Evolutionary conservation across 2,329 filamentous ascomycete genomes (phyloP), one percentile per base, ranked within the genome.

Genomic region (Colletotrichum tabaci): DNA sequence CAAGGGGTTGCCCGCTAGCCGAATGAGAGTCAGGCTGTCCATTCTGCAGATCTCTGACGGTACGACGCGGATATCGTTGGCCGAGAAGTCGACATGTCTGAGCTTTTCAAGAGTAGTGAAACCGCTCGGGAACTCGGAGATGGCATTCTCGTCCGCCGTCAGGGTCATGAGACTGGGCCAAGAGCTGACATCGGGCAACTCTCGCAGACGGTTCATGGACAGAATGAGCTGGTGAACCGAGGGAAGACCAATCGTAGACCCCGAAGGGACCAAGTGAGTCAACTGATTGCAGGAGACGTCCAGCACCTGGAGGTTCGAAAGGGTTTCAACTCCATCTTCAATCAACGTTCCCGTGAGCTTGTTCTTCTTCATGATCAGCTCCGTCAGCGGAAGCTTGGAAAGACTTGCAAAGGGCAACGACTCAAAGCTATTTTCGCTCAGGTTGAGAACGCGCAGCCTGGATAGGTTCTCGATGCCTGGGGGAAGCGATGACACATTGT

Each of bases 1-100:
- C 16, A 99, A 84, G 0, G 96, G 96, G 77, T 99, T 99, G n/a
- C 94, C 95, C 53, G 91, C 91, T 42, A 99, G 85, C 5, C 92
- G 90, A 52, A 98, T 88, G 78, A 91, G 91, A 23, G 90, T 87
- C 12, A 99, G 84, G 55, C 83, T 91, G 7, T 94, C 90, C 94
- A 98, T 98, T 35, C 89, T 84, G 6, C 92, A 93, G 69, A 98
- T 89, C 74, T 91, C 91, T 0, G 94, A 88, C 40, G 96, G 93
- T 9, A 99, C 81, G 15, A 89, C 85, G 2, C 90, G 90, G 58
- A 99, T 90, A 74, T 96, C 91, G 77, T 99, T 99, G 75, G 92
- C 91, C 0, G 93, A 93, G 74, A 98, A 92, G 80, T 98, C 94
- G 40, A 92, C 93, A 67, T 91, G 92, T 61, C 91, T 91, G 16